Evolutionary conservation across 140 eudicot genomes (phyloP).

Genomic region (Cichorium intybus): DNA sequence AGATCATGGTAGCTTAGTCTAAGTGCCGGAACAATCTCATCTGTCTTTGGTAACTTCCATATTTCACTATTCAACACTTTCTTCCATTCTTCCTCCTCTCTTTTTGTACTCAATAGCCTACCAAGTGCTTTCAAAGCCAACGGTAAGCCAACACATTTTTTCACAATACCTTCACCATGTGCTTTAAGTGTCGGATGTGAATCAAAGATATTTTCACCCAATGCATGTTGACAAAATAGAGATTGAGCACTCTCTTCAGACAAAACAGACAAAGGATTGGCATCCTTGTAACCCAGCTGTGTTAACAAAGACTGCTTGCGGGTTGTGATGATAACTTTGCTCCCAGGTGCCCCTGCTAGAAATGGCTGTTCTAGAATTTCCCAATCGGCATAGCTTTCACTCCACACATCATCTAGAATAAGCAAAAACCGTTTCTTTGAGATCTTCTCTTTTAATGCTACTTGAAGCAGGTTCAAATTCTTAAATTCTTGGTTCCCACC

Average conservation of each 20-base stretch:
- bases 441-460: neutral
- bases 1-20: neutral
- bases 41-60: neutral
- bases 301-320: neutral
- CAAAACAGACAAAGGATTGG: neutral
- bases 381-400: neutral
- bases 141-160: neutral
- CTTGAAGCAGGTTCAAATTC: neutral
- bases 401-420: neutral
- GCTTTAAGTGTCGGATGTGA: neutral
- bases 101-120: neutral
- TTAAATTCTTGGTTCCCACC: neutral
- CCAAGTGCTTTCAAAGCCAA: neutral
- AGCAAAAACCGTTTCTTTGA: neutral
- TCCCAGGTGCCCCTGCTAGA: neutral
- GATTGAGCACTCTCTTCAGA: neutral
- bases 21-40: neutral
- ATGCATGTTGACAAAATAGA: neutral
- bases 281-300: neutral
- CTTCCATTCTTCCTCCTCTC: neutral
- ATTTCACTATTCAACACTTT: neutral
- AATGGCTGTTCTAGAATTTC: neutral
- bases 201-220: neutral
- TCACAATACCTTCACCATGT: neutral
- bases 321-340: neutral